phyloP scores from a whole-genome alignment of 495 filamentous ascomycete species.

The Aspergillus panamensis region DNA sequence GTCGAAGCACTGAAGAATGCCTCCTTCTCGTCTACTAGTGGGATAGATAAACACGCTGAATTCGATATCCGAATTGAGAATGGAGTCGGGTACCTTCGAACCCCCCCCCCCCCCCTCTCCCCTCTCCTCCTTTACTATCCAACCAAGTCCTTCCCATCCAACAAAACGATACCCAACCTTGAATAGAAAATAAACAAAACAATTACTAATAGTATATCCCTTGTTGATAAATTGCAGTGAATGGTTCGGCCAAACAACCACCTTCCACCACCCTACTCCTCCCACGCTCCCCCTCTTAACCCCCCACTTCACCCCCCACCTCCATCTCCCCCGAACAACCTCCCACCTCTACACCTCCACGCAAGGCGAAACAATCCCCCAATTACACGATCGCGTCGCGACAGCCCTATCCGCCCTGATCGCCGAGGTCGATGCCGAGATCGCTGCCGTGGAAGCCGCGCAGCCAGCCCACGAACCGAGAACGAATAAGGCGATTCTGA shows the following conservation, averaged over 20 bases:
- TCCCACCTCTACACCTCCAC: constrained; percentile 61
- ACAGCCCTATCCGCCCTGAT: constrained; percentile 69
- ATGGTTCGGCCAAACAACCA: constrained; percentile 72
- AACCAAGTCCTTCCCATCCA: neutral
- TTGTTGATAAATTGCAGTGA: constrained; percentile 49
- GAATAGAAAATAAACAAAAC: constrained; percentile 5
- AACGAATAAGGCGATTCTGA: constrained; percentile 58
- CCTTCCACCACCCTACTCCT: constrained; percentile 80
- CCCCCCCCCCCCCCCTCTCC: neutral
- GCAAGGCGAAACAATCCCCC: constrained; percentile 70
- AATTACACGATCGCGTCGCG: constrained; percentile 77
- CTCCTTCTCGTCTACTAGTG: neutral
- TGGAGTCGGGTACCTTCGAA: constrained; percentile 59
- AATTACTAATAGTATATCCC: neutral
- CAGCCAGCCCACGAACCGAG: constrained; percentile 20
- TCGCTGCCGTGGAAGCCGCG: constrained; percentile 31
- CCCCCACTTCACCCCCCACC: constrained; percentile 49
- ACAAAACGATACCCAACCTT: neutral
- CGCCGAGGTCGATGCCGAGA: constrained; percentile 60
- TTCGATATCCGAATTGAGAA: constrained; percentile 64
- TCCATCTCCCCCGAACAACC: constrained; percentile 49
- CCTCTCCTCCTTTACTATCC: neutral
- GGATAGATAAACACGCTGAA: constrained; percentile 20
- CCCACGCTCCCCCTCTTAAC: constrained; percentile 55
- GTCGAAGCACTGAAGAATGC: constrained; percentile 50